Evolutionary conservation across 2,329 filamentous ascomycete genomes (phyloP).

Genomic region (Tolypocladium capitatum): DNA sequence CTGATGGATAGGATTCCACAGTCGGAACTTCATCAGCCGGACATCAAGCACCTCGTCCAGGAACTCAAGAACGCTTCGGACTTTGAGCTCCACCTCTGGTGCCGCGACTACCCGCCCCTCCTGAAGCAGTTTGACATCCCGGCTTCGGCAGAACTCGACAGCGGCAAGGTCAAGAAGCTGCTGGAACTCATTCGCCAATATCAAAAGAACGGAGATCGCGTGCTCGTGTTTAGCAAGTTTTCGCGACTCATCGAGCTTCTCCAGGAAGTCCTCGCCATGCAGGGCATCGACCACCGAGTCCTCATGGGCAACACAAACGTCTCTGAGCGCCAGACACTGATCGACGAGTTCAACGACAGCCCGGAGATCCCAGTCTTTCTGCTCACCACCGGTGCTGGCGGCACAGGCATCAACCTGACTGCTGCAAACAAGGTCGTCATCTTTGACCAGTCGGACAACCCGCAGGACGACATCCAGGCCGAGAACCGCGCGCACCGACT

Average conservation of each 20-base stretch:
- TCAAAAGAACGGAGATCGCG: slow-evolving; percentile 68
- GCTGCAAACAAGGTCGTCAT: slow-evolving; percentile 96
- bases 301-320: slow-evolving; percentile 78
- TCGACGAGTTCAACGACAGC: slow-evolving; percentile 74
- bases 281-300: slow-evolving; percentile 66
- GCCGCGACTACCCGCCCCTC: slow-evolving; percentile 41
- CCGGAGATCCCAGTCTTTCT: slow-evolving; percentile 76
- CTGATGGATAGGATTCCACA: slow-evolving; percentile 57
- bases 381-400: slow-evolving; percentile 83
- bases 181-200: slow-evolving; percentile 61
- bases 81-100: slow-evolving; percentile 54
- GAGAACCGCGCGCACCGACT: slow-evolving; percentile 95
- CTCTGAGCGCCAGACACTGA: slow-evolving; percentile 69
- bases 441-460: slow-evolving; percentile 95
- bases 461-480: slow-evolving; percentile 94
- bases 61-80: slow-evolving; percentile 48
- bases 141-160: slow-evolving; percentile 39
- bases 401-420: slow-evolving; percentile 93
- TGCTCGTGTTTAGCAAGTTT: slow-evolving; percentile 88
- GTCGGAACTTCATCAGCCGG: slow-evolving; percentile 37
- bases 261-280: slow-evolving; percentile 62
- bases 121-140: slow-evolving; percentile 40
- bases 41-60: slow-evolving; percentile 37
- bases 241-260: slow-evolving; percentile 84
- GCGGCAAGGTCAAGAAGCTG: slow-evolving; percentile 77